Evolutionary conservation across 169 alveolate genomes (phyloP), one percentile per base, ranked within the genome.

Genomic region (Eimeria tenella): DNA sequence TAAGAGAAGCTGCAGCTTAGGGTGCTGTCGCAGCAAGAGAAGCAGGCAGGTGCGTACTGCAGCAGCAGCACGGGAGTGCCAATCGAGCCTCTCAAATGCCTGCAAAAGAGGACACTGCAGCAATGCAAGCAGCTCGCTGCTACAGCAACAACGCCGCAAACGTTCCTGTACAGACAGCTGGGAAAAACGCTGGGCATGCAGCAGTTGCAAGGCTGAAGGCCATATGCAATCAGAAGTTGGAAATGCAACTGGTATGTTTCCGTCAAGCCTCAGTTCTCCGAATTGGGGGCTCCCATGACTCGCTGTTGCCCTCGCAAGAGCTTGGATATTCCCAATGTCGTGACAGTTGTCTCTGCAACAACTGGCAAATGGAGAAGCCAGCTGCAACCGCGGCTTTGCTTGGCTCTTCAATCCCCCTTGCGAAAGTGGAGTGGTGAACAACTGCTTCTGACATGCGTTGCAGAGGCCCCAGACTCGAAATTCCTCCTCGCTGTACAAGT

Each of bases 401-500:
- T 10, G 19, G 62, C 83, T 1, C n/a, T 25, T 4, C 49, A 11
- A 19, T 10, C 31, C 60, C 68, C 68, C 82, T 23, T n/a, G 25
- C 55, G 95, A 63, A 42, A 87, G 62, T 50, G 71, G 71, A 7
- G 95, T 93, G 19, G 62, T 55, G 73, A 93, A 93, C 15, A 93
- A 31, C 63, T 23, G 79, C 70, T 31, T 68, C 93, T 93, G 95
- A 68, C 95, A 93, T 5, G 50, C 65, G 23, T 79, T 31, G 62
- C 95, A 93, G 49, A 74, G 53, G 31, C 93, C 93, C 95, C 95
- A 93, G 0, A 71, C 93, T 3, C 95, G 95, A 71, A 86, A 93
- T 49, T 93, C 95, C 55, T 93, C 95, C 53, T 93, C 95, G 25
- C 68, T 56, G 49, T 74, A 93, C 75, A 83, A 62, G 74, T 93